These are phyloP conservation scores for Trametes polyzona DNA, from an alignment of 1,284 basidiomycete species.

Conservation along the genomic window DNA sequence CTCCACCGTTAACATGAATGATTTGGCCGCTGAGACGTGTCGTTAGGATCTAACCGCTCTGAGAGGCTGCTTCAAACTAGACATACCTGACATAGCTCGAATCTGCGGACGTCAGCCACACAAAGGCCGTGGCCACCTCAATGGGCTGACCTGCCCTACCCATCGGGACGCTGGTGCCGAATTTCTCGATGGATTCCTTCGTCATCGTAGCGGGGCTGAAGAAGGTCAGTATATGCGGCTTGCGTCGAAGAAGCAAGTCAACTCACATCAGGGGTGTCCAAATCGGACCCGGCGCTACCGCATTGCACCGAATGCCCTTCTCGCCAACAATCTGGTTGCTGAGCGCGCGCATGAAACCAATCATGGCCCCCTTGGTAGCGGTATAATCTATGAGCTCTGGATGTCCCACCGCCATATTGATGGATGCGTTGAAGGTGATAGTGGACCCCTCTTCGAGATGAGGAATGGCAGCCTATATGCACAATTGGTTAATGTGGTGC, in stretches of 20 bases:
- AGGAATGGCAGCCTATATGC: constrained; percentile 34
- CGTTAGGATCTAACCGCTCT: not conserved
- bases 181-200: constrained; percentile 47
- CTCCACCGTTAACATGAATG: constrained; percentile 43
- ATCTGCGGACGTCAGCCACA: constrained; percentile 56
- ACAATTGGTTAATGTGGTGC: constrained; percentile 40
- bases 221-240: not conserved
- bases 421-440: constrained; percentile 56
- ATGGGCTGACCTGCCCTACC: constrained; percentile 59
- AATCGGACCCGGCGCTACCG: constrained; percentile 54
- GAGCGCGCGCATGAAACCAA: constrained; percentile 49
- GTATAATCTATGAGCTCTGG: constrained; percentile 60
- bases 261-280: constrained; percentile 55
- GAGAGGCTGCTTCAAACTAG: not conserved
- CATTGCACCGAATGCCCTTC: constrained; percentile 54
- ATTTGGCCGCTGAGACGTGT: constrained; percentile 38
- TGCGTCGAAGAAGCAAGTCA: constrained; percentile 8
- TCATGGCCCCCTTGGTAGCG: constrained; percentile 58
- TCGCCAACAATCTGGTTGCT: constrained; percentile 58
- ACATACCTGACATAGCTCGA: constrained; percentile 52
- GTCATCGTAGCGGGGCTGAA: constrained; percentile 49
- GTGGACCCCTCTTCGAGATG: constrained; percentile 46
- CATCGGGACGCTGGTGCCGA: constrained; percentile 49
- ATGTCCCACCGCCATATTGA: constrained; percentile 56
- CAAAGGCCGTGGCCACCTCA: constrained; percentile 57